phyloP scores from a whole-genome alignment of 2,329 filamentous ascomycete species.

The Zasmidium citrigriseum region DNA sequence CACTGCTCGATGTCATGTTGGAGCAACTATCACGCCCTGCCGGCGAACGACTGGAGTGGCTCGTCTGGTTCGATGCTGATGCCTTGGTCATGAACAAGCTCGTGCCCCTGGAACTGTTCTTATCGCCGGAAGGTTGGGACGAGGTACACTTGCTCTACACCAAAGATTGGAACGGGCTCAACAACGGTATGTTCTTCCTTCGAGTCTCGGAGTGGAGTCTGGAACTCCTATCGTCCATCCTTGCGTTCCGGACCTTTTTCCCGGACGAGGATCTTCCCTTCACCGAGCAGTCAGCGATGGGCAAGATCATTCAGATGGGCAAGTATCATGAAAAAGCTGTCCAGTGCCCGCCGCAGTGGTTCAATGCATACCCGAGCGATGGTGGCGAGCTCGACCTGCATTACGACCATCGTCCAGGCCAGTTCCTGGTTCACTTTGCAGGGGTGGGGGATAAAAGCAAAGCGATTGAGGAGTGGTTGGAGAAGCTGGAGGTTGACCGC shows the following conservation, averaged over 20 bases:
- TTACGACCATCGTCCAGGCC: conserved; percentile 38
- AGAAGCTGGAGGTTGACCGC: conserved; percentile 33
- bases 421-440: conserved; percentile 45
- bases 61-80: conserved; percentile 46
- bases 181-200: conserved; percentile 44
- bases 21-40: conserved; percentile 38
- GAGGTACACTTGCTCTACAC: conserved; percentile 39
- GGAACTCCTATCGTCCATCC: conserved; percentile 39
- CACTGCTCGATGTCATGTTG: conserved; percentile 42
- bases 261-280: conserved; percentile 38
- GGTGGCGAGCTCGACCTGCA: conserved; percentile 35
- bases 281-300: conserved; percentile 44
- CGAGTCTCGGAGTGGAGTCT: conserved; percentile 41
- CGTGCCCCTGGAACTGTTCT: conserved; percentile 40
- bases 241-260: conserved; percentile 40
- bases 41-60: conserved; percentile 41
- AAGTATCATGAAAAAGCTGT: conserved; percentile 34
- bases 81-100: conserved; percentile 44
- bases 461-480: conserved; percentile 40
- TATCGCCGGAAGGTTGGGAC: conserved; percentile 34
- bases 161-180: conserved; percentile 43
- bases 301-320: conserved; percentile 33
- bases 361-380: conserved; percentile 43
- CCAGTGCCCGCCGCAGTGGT: conserved; percentile 43
- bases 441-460: conserved; percentile 35